Evolutionary conservation across 1,284 basidiomycete species (phyloP).

Genomic region (Butyriboletus appendiculatus): DNA sequence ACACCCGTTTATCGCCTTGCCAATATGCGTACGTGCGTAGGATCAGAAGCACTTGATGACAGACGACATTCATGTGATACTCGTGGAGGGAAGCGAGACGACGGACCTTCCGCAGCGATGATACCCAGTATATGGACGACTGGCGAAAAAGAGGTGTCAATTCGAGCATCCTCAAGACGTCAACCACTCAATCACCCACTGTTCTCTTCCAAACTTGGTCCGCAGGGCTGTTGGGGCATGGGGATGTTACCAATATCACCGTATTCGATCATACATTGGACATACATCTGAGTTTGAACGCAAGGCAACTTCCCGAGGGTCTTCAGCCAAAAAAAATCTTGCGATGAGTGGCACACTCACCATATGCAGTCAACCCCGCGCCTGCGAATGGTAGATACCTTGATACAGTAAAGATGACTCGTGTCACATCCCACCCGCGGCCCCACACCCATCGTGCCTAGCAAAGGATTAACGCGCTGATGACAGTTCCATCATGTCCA

Average conservation of each 20-base stretch:
- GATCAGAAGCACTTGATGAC: conserved; percentile 16
- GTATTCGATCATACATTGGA: not conserved
- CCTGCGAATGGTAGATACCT: conserved; percentile 26
- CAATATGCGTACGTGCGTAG: conserved; percentile 27
- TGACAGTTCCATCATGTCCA: not conserved
- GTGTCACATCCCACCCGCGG: conserved; percentile 17
- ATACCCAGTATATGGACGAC: conserved; percentile 20
- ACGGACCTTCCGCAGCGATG: conserved; percentile 16
- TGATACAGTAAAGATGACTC: conserved; percentile 15
- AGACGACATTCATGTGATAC: not conserved
- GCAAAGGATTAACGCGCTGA: not conserved
- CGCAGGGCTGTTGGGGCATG: not conserved
- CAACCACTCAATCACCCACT: conserved; percentile 2
- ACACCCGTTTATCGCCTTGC: conserved; percentile 13
- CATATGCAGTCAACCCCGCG: conserved; percentile 11
- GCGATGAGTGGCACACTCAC: conserved; percentile 3
- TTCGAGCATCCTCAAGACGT: not conserved
- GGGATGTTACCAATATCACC: not conserved
- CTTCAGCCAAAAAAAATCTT: not conserved
- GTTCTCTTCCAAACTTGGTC: not conserved
- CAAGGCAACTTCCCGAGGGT: conserved; percentile 6
- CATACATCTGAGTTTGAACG: conserved; percentile 8
- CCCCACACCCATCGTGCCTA: conserved; percentile 22
- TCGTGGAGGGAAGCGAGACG: not conserved
- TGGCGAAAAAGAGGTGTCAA: not conserved